Conservation (phyloP, 2,329 filamentous ascomycete genomes). For the Aphanocladium album region DNA sequence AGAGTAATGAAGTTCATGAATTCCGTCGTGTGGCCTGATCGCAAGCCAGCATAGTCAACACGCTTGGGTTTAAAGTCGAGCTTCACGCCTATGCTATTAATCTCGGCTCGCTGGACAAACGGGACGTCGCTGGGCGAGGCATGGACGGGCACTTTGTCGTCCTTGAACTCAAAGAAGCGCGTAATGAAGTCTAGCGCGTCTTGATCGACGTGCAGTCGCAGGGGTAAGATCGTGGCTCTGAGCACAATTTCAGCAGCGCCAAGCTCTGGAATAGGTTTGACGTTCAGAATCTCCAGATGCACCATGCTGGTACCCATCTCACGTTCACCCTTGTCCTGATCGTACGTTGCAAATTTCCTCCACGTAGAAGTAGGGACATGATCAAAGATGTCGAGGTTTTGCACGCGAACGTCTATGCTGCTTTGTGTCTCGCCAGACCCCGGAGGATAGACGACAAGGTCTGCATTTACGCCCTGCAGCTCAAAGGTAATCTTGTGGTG, state of each 20-base stretch:
- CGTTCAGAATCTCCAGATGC: slow-evolving; percentile 80
- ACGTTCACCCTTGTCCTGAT: slow-evolving; percentile 78
- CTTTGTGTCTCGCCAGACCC: slow-evolving; percentile 76
- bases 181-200: slow-evolving; percentile 96
- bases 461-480: slow-evolving; percentile 74
- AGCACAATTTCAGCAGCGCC: slow-evolving; percentile 87
- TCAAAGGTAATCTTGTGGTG: slow-evolving; percentile 96
- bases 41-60: slow-evolving; percentile 90
- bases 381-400: slow-evolving; percentile 85
- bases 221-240: slow-evolving; percentile 70
- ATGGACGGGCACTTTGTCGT: slow-evolving; percentile 56
- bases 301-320: slow-evolving; percentile 87
- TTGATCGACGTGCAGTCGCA: slow-evolving; percentile 92
- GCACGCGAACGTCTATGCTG: slow-evolving; percentile 77
- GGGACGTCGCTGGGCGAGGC: slow-evolving; percentile 65
- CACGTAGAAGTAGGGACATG: slow-evolving; percentile 93
- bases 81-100: slow-evolving; percentile 76
- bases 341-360: slow-evolving; percentile 96
- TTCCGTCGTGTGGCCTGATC: slow-evolving; percentile 90
- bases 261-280: slow-evolving; percentile 77
- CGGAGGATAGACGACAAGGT: slow-evolving; percentile 75
- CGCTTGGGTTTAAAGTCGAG: slow-evolving; percentile 96
- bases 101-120: slow-evolving; percentile 85
- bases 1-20: slow-evolving; percentile 98
- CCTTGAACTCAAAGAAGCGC: slow-evolving; percentile 96